Evolutionary conservation across 306 rosid species (phyloP).

Genomic region (Pyrus bretschneideri): DNA sequence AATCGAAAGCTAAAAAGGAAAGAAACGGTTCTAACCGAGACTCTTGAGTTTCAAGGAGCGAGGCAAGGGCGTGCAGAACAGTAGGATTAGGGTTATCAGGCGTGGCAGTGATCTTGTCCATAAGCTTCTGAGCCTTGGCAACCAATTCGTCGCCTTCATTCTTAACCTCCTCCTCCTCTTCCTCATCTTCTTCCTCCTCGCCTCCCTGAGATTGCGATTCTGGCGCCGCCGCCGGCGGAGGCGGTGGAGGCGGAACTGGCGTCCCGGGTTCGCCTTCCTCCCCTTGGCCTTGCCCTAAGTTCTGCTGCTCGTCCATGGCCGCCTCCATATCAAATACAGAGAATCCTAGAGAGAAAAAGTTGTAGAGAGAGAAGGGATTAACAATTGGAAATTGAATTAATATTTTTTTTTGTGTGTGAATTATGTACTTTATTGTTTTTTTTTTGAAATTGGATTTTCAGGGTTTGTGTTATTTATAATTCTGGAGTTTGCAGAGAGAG

Average conservation of each 20-base stretch:
- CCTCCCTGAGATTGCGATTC: conserved; percentile 34
- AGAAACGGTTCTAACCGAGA: conserved; percentile 31
- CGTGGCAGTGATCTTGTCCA: conserved; percentile 67
- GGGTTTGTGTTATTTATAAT: not conserved
- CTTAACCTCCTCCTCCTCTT: conserved; percentile 58
- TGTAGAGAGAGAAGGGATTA: not conserved
- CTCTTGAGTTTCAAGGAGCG: conserved; percentile 79
- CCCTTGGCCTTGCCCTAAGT: conserved; percentile 24
- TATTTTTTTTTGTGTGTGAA: not conserved
- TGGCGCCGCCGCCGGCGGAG: conserved; percentile 6
- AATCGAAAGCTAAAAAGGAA: not conserved
- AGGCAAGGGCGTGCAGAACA: conserved; percentile 77
- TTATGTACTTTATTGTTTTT: not conserved
- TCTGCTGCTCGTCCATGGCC: conserved; percentile 44
- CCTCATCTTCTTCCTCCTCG: conserved; percentile 47
- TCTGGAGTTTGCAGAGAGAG: conserved; percentile 10
- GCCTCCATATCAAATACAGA: conserved; percentile 26
- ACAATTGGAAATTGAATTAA: not conserved
- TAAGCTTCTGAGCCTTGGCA: conserved; percentile 64
- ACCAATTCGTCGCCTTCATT: conserved; percentile 77
- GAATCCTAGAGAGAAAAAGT: not conserved
- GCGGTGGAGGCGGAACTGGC: conserved; percentile 23
- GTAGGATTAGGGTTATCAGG: conserved; percentile 71
- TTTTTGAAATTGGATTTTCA: not conserved
- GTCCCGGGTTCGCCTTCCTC: not conserved